Percentiles rank a stretch among this genome's conserved stretches.
phyloP scores from a whole-genome alignment of 2,329 filamentous ascomycete genomes.

The Ascochyta fabae region DNA sequence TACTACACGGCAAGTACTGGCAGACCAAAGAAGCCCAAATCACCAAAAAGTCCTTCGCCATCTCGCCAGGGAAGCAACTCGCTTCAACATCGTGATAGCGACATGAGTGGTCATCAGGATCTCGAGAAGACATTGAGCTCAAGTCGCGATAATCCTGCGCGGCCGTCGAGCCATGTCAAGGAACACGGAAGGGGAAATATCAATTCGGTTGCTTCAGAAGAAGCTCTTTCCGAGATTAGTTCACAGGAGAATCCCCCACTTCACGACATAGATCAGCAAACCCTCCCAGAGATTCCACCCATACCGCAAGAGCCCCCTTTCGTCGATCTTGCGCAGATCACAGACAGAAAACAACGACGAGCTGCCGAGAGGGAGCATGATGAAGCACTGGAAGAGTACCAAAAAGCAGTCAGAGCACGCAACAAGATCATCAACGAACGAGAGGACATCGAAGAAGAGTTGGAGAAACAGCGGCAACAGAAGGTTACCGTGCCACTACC shows the following conservation, averaged over 20 bases:
- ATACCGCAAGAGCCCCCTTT: slow-evolving; percentile 62
- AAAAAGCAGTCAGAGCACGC: slow-evolving; percentile 70
- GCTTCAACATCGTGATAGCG: slow-evolving; percentile 5
- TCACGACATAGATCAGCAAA: slow-evolving; percentile 10
- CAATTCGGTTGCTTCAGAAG: slow-evolving; percentile 38
- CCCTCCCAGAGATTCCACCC: slow-evolving; percentile 57
- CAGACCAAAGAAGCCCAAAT: slow-evolving; percentile 56
- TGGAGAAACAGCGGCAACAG: slow-evolving; percentile 47
- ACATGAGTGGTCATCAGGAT: slow-evolving; percentile 19
- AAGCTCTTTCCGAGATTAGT: slow-evolving; percentile 31
- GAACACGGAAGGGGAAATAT: slow-evolving; percentile 51
- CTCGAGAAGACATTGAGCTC: neutral
- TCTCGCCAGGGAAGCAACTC: slow-evolving; percentile 1
- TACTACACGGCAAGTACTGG: slow-evolving; percentile 91
- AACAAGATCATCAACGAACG: slow-evolving; percentile 69
- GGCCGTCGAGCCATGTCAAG: slow-evolving; percentile 57
- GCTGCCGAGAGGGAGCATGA: slow-evolving; percentile 73
- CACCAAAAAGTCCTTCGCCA: slow-evolving; percentile 29
- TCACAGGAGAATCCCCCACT: slow-evolving; percentile 10
- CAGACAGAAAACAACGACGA: slow-evolving; percentile 70
- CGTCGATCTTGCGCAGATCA: slow-evolving; percentile 64
- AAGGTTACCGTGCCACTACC: slow-evolving; percentile 34
- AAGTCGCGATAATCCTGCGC: slow-evolving; percentile 27
- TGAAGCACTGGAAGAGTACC: slow-evolving; percentile 67
- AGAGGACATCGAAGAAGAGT: slow-evolving; percentile 62